Evolutionary conservation across 139 green algal species (phyloP).

Genomic region (Spirogloea muscicola): DNA sequence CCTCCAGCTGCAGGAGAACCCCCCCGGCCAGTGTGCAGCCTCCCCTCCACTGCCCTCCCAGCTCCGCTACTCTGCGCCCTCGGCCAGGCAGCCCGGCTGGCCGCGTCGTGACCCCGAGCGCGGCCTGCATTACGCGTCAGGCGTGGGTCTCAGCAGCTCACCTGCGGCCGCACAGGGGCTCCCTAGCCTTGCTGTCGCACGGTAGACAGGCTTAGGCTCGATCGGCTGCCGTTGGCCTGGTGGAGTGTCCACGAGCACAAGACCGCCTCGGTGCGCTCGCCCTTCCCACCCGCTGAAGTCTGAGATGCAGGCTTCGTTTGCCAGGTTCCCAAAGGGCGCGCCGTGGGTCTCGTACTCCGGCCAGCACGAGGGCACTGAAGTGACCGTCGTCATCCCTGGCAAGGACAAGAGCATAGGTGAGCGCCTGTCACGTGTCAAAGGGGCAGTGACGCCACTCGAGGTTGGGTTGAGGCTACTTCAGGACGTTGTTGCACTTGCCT

Average conservation of each 20-base stretch:
- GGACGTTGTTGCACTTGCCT: background rate
- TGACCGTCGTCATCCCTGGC: conserved; percentile 24
- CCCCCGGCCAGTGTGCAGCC: background rate
- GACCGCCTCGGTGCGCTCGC: background rate
- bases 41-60: background rate
- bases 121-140: background rate
- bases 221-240: background rate
- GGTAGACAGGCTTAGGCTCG: background rate
- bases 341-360: conserved; percentile 27
- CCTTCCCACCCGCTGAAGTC: background rate
- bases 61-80: background rate
- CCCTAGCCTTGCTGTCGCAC: background rate
- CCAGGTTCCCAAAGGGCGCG: conserved; percentile 26
- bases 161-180: no score
- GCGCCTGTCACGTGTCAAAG: background rate
- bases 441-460: no score
- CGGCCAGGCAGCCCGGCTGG: background rate
- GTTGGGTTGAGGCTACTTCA: background rate
- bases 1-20: conserved; percentile 10
- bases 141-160: background rate
- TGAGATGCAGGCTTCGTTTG: background rate
- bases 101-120: background rate
- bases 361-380: conserved; percentile 2
- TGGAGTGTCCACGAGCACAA: background rate
- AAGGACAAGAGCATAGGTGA: conserved; percentile 21